Percentiles rank a stretch among this genome's conserved stretches.
phyloP scores from a whole-genome alignment of 2,329 filamentous ascomycete species.

The Seiridium cupressi region DNA sequence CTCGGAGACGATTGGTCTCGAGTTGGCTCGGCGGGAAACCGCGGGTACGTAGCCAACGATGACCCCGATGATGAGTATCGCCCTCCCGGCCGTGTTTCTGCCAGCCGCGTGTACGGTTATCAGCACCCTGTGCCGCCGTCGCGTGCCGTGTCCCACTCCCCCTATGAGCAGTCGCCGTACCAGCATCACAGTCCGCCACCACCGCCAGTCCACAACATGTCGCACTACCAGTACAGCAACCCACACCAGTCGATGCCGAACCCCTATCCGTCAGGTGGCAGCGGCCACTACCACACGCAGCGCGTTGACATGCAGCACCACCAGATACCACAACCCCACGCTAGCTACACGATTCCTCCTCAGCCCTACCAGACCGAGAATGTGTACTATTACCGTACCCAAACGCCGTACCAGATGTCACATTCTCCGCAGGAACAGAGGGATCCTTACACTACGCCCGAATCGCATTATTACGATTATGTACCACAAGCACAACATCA shows the following conservation, averaged over 20 bases:
- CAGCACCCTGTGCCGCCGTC: slow-evolving; percentile 11
- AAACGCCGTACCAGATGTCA: background rate
- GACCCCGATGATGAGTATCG: slow-evolving; percentile 29
- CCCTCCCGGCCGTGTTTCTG: slow-evolving; percentile 7
- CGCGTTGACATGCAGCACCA: slow-evolving; percentile 14
- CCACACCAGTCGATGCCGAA: slow-evolving; percentile 34
- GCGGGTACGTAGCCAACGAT: slow-evolving; percentile 23
- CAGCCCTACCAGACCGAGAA: slow-evolving; percentile 12
- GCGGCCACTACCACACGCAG: slow-evolving; percentile 36
- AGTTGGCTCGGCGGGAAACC: slow-evolving; percentile 31
- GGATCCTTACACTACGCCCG: no score
- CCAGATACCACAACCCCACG: background rate
- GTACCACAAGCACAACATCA: no score
- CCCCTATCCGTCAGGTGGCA: slow-evolving; percentile 31
- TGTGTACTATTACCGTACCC: background rate
- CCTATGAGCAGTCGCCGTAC: slow-evolving; percentile 12
- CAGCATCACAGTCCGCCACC: slow-evolving; percentile 3
- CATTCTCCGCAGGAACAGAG: background rate
- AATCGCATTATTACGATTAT: no score
- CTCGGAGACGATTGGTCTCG: slow-evolving; percentile 34
- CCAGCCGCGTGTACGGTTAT: slow-evolving; percentile 10
- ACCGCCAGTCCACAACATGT: slow-evolving; percentile 20
- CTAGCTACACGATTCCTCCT: slow-evolving; percentile 12
- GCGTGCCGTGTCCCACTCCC: slow-evolving; percentile 13
- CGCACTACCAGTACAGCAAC: slow-evolving; percentile 32